A percentile compares a stretch with the other conserved stretches of the same genome.
Evolutionary conservation across 2,329 filamentous ascomycete genomes (phyloP).

Genomic region (Chaetomiaceae sp.): DNA sequence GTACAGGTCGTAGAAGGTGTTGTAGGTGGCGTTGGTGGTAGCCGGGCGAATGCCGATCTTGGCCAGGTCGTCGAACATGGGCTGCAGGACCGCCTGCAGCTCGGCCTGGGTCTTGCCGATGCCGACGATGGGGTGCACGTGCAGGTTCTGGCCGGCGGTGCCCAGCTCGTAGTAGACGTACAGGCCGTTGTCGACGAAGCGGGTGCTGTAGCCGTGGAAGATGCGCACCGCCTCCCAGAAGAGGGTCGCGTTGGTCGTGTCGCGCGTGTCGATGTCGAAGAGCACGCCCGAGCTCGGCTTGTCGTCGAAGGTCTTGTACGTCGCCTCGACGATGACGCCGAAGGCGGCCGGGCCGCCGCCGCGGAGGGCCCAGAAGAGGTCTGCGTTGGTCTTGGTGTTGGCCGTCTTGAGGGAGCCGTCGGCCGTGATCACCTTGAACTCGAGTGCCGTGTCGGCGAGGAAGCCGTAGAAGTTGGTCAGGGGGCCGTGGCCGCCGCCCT

Average conservation of each 20-base stretch:
- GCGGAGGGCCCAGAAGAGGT: slow-evolving; percentile 54
- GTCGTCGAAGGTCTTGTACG: slow-evolving; percentile 49
- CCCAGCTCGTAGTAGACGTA: slow-evolving; percentile 42
- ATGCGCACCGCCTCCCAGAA: slow-evolving; percentile 46
- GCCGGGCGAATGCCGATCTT: slow-evolving; percentile 30
- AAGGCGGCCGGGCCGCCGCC: slow-evolving; percentile 51
- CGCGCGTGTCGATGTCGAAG: slow-evolving; percentile 36
- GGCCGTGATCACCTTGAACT: slow-evolving; percentile 46
- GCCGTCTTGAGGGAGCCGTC: slow-evolving; percentile 40
- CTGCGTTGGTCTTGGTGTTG: slow-evolving; percentile 39
- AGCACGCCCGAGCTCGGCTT: slow-evolving; percentile 39
- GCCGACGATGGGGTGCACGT: slow-evolving; percentile 37
- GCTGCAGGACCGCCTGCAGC: slow-evolving; percentile 33
- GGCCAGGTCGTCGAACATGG: slow-evolving; percentile 34
- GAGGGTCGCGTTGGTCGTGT: slow-evolving; percentile 35
- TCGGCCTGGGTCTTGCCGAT: slow-evolving; percentile 35
- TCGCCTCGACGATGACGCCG: slow-evolving; percentile 45
- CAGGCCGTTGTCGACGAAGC: slow-evolving; percentile 40
- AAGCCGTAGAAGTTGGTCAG: slow-evolving; percentile 42
- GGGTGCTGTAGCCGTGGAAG: slow-evolving; percentile 42
- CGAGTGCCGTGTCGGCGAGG: slow-evolving; percentile 46
- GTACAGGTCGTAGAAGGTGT: slow-evolving; percentile 36
- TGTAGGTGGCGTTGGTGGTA: slow-evolving; percentile 29
- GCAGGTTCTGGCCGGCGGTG: slow-evolving; percentile 36
- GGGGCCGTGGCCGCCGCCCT: slow-evolving; percentile 54